Conservation (phyloP, 768 basidiomycete genomes). For the Boletus eberwhitei region DNA sequence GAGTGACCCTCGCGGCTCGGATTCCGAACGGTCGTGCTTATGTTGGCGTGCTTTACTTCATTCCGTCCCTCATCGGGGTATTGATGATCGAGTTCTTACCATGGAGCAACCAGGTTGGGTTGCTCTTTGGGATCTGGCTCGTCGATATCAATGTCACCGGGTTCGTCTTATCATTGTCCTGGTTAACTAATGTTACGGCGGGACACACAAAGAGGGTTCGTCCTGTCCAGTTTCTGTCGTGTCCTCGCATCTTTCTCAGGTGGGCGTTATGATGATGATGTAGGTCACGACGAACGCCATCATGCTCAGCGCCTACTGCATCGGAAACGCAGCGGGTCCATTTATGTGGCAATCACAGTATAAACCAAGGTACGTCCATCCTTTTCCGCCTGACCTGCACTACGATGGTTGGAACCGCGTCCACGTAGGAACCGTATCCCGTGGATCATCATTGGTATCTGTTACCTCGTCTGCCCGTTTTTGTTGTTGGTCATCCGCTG, state of each 20-base stretch:
- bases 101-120: slow-evolving; percentile 61
- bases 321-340: slow-evolving; percentile 64
- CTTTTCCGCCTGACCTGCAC: background rate
- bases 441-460: slow-evolving; percentile 72
- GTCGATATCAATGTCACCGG: slow-evolving; percentile 51
- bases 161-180: slow-evolving; percentile 59
- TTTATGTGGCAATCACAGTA: slow-evolving; percentile 76
- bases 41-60: slow-evolving; percentile 54
- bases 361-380: slow-evolving; percentile 49
- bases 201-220: slow-evolving; percentile 75
- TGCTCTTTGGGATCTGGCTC: slow-evolving; percentile 45
- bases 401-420: background rate
- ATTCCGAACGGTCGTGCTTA: slow-evolving; percentile 59
- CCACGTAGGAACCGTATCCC: slow-evolving; percentile 60
- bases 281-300: slow-evolving; percentile 54
- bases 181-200: slow-evolving; percentile 63
- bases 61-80: slow-evolving; percentile 64
- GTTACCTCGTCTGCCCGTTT: slow-evolving; percentile 52
- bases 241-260: background rate
- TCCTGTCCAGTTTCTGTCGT: slow-evolving; percentile 4
- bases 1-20: slow-evolving; percentile 55
- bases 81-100: slow-evolving; percentile 63
- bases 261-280: background rate
- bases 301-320: slow-evolving; percentile 66
- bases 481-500: slow-evolving; percentile 49